Conservation (phyloP, 345 rosid genomes). For the Brassica nigra region DNA sequence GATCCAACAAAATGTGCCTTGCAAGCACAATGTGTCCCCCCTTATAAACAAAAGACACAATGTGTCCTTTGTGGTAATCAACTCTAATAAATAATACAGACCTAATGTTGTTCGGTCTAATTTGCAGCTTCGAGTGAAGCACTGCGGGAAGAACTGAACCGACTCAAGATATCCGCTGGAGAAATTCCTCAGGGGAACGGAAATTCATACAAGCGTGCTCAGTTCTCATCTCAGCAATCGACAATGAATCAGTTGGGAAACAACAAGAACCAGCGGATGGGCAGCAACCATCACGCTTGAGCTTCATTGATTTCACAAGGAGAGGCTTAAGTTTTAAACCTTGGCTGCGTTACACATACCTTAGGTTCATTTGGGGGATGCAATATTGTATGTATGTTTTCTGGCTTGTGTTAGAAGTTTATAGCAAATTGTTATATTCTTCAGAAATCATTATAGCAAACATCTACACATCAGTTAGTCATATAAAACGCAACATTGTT, state of each 20-base stretch:
- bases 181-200: conserved; percentile 66
- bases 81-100: not conserved
- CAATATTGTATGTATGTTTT: conserved; percentile 23
- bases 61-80: too few relatives aligned
- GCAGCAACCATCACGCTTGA: too few relatives aligned
- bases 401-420: not conserved
- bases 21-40: too few relatives aligned
- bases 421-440: too few relatives aligned
- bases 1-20: too few relatives aligned
- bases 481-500: too few relatives aligned
- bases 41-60: too few relatives aligned
- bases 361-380: conserved; percentile 15
- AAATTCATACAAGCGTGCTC: conserved; percentile 51
- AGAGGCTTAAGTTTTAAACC: conserved; percentile 28
- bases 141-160: conserved; percentile 80
- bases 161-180: conserved; percentile 79
- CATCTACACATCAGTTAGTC: too few relatives aligned
- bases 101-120: not conserved
- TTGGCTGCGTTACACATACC: not conserved
- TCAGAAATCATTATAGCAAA: too few relatives aligned
- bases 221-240: conserved; percentile 54
- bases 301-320: conserved; percentile 53
- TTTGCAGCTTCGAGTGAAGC: conserved; percentile 54
- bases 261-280: too few relatives aligned
- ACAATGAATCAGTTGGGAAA: conserved; percentile 28